Evolutionary conservation across 495 filamentous ascomycete genomes (phyloP).

Genomic region (Monascus purpureus): DNA sequence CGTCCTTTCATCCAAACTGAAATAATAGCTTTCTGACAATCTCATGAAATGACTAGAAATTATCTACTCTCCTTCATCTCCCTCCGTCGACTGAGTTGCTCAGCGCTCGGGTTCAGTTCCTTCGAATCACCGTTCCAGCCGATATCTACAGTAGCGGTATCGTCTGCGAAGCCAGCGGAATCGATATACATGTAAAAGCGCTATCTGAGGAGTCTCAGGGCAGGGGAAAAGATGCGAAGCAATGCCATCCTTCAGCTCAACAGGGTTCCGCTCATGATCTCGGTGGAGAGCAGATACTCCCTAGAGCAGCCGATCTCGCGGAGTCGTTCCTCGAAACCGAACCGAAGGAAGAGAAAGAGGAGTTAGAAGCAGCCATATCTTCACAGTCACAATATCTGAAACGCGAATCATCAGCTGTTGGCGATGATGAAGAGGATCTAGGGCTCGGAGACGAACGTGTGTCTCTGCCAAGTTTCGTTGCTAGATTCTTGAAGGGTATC

Average conservation of each 20-base stretch:
- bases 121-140: conserved; percentile 66
- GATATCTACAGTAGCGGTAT: conserved; percentile 73
- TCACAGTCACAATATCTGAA: conserved; percentile 41
- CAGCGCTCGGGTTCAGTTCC: conserved; percentile 52
- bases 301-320: conserved; percentile 71
- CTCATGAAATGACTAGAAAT: conserved; percentile 39
- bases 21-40: conserved; percentile 13
- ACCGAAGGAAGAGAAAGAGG: conserved; percentile 54
- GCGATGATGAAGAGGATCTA: conserved; percentile 48
- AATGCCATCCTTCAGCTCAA: not conserved
- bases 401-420: conserved; percentile 26
- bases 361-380: conserved; percentile 63
- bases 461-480: conserved; percentile 67
- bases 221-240: conserved; percentile 2
- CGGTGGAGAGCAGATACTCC: conserved; percentile 28
- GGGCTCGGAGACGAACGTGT: conserved; percentile 58
- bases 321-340: conserved; percentile 79
- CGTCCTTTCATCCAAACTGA: too few species aligned
- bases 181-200: conserved; percentile 48
- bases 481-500: conserved; percentile 70
- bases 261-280: conserved; percentile 3
- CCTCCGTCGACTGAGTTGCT: conserved; percentile 52
- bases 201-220: conserved; percentile 15
- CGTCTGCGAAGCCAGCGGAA: conserved; percentile 59
- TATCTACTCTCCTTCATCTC: conserved; percentile 57